phyloP scores from a whole-genome alignment of 2,329 filamentous ascomycete genomes.

The Didymosphaeria variabile region DNA sequence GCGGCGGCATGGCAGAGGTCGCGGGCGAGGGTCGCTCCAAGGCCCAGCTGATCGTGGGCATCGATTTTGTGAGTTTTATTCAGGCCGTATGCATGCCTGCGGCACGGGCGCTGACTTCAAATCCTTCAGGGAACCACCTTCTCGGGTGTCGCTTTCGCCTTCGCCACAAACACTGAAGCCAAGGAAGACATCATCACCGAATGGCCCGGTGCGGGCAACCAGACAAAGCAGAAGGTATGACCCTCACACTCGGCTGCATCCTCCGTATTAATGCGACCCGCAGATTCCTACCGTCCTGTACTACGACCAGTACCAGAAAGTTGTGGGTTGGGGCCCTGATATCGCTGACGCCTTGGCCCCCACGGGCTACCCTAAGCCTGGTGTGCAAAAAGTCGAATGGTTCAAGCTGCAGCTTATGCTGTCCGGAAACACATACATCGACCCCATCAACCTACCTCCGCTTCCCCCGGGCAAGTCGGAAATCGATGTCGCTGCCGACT shows the following conservation, averaged over 20 bases:
- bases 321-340: slow-evolving; percentile 99
- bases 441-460: slow-evolving; percentile 97
- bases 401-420: slow-evolving; percentile 99
- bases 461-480: slow-evolving; percentile 98
- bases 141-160: slow-evolving; percentile 92
- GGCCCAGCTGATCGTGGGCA: slow-evolving; percentile 96
- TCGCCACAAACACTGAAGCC: slow-evolving; percentile 94
- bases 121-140: slow-evolving; percentile 85
- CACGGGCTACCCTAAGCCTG: slow-evolving; percentile 95
- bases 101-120: slow-evolving; percentile 27
- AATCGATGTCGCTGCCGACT: slow-evolving; percentile 99
- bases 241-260: background rate
- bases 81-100: slow-evolving; percentile 6
- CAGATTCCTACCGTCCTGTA: slow-evolving; percentile 99
- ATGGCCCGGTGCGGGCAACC: slow-evolving; percentile 96
- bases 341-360: slow-evolving; percentile 96
- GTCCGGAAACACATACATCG: slow-evolving; percentile 98
- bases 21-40: slow-evolving; percentile 90
- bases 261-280: slow-evolving; percentile 6
- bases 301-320: slow-evolving; percentile 99
- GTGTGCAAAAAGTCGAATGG: slow-evolving; percentile 99
- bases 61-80: slow-evolving; percentile 80
- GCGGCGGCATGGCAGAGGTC: slow-evolving; percentile 67
- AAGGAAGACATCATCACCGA: slow-evolving; percentile 99
- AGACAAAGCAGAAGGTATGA: slow-evolving; percentile 95